These are phyloP conservation scores for Coemansia sp. DNA, from an alignment of 192 early-diverging fungal species.

Conservation along the genomic window DNA sequence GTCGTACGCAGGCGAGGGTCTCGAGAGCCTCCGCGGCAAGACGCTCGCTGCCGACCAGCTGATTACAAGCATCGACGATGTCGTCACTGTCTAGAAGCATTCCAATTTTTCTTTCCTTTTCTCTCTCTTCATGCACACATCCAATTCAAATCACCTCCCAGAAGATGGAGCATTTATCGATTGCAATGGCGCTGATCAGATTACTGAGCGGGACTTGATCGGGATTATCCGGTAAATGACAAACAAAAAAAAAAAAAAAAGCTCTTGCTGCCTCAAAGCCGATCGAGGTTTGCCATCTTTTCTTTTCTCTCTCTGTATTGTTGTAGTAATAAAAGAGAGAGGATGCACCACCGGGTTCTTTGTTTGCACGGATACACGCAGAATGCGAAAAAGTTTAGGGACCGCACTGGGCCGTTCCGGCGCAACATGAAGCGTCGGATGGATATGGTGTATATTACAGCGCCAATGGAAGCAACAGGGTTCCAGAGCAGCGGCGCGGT, in stretches of 20 bases:
- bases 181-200: no score
- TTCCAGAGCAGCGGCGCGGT: not conserved
- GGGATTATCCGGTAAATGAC: no score
- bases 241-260: no score
- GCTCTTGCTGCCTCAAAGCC: no score
- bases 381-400: conserved; percentile 38
- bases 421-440: conserved; percentile 19
- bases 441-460: conserved; percentile 25
- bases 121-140: not conserved
- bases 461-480: conserved; percentile 30
- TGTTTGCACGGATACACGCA: conserved; percentile 57
- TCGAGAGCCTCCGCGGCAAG: conserved; percentile 76
- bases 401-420: conserved; percentile 44
- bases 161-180: no score
- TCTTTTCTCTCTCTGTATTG: not conserved
- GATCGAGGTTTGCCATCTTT: not conserved
- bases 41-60: conserved; percentile 44
- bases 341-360: conserved; percentile 28
- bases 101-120: conserved; percentile 4
- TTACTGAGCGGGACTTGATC: no score
- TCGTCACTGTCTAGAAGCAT: conserved; percentile 22
- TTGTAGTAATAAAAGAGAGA: no score
- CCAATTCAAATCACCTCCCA: no score
- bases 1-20: conserved; percentile 90
- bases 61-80: conserved; percentile 27